Conservation (phyloP, 192 early-diverging fungal genomes). For the Phycomyces blakesleeanus region DNA sequence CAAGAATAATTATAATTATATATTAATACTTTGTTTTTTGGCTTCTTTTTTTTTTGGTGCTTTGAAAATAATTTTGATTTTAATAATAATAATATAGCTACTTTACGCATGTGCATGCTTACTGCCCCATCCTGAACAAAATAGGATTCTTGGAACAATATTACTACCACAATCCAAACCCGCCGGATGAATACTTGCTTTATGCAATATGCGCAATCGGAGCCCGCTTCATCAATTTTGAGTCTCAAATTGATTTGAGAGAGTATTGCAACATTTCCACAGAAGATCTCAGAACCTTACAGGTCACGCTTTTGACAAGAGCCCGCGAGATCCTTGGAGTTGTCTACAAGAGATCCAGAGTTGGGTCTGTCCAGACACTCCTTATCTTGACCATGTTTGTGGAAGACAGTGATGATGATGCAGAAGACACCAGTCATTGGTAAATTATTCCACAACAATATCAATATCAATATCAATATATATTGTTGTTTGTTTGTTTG, state of each 20-base stretch:
- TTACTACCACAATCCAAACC: slow-evolving; percentile 15
- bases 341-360: slow-evolving; percentile 50
- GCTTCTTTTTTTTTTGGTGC: too few relatives aligned
- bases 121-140: slow-evolving; percentile 29
- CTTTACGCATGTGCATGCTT: slow-evolving; percentile 16
- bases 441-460: too few relatives aligned
- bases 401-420: slow-evolving; percentile 3
- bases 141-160: slow-evolving; percentile 24
- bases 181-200: slow-evolving; percentile 24
- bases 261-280: neutral
- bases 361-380: slow-evolving; percentile 61
- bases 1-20: too few relatives aligned
- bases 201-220: slow-evolving; percentile 20
- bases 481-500: too few relatives aligned
- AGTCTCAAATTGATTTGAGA: neutral
- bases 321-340: slow-evolving; percentile 57
- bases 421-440: slow-evolving; percentile 26
- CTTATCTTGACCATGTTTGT: slow-evolving; percentile 58
- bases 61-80: too few relatives aligned
- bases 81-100: neutral
- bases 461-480: too few relatives aligned
- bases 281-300: neutral
- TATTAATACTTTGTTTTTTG: too few relatives aligned
- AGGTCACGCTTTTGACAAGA: neutral
- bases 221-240: neutral